Percentiles rank a stretch among this genome's conserved stretches.
Evolutionary conservation across 306 rosid genomes (phyloP).

Genomic region (Malus fusca): DNA sequence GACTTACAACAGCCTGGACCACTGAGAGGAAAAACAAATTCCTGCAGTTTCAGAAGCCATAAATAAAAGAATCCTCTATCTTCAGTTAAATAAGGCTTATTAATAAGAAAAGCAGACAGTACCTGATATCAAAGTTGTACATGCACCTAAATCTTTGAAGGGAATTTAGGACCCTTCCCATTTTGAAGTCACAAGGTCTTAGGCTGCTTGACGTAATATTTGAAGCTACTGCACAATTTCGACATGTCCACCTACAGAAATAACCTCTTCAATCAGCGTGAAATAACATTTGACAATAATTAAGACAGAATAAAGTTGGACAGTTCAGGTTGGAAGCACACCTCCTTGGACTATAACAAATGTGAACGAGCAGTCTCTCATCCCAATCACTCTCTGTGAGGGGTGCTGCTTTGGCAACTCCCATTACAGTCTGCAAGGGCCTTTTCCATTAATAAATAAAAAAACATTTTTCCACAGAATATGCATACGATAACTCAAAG

Average conservation of each 20-base stretch:
- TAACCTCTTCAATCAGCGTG: conserved; percentile 12
- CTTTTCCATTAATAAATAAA: neutral
- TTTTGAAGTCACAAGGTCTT: conserved; percentile 87
- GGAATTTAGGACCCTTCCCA: conserved; percentile 71
- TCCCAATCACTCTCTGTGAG: conserved; percentile 39
- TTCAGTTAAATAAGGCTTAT: neutral
- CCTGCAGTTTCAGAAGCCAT: neutral
- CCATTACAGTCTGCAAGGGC: conserved; percentile 56
- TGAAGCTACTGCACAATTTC: conserved; percentile 59
- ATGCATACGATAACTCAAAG: neutral
- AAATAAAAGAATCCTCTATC: neutral
- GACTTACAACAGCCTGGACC: neutral
- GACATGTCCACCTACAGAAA: conserved; percentile 75
- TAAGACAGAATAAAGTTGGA: neutral
- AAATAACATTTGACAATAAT: neutral
- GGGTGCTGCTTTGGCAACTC: conserved; percentile 73
- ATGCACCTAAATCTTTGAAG: conserved; percentile 69
- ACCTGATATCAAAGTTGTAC: conserved; percentile 79
- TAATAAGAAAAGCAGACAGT: conserved; percentile 7
- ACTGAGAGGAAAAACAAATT: neutral
- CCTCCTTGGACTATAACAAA: conserved; percentile 85
- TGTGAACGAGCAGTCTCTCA: conserved; percentile 77
- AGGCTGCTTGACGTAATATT: conserved; percentile 71
- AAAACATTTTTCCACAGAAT: neutral
- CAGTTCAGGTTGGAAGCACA: conserved; percentile 9